Evolutionary conservation across 371 early-diverging fungal species (phyloP).

Genomic region (Mucor piriformis): DNA sequence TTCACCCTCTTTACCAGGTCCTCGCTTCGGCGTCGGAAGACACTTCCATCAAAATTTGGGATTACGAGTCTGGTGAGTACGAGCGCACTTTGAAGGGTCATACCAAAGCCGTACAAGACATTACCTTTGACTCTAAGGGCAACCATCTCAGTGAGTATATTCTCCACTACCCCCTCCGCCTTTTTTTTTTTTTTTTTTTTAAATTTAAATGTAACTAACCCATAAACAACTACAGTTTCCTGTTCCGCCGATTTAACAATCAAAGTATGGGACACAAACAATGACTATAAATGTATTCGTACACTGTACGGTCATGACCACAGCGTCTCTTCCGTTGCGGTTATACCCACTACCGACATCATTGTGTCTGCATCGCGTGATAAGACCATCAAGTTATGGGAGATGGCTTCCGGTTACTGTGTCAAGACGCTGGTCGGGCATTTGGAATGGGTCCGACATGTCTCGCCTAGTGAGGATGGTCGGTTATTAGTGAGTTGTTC

Average conservation of each 20-base stretch:
- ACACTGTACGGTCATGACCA: conserved; percentile 94
- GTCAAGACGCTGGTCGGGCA: conserved; percentile 79
- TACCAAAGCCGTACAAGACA: conserved; percentile 88
- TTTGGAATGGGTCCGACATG: conserved; percentile 86
- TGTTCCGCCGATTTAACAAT: conserved; percentile 90
- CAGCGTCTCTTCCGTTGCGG: conserved; percentile 80
- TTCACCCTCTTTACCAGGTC: conserved; percentile 87
- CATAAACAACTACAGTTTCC: conserved; percentile 57
- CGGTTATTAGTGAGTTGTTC: conserved; percentile 74
- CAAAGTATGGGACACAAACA: conserved; percentile 87
- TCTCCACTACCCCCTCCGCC: too few relatives aligned
- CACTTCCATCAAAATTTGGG: conserved; percentile 89
- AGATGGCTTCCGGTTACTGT: conserved; percentile 83
- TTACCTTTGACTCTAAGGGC: conserved; percentile 84
- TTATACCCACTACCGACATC: conserved; percentile 75
- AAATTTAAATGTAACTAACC: too few relatives aligned
- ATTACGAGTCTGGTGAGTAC: conserved; percentile 87
- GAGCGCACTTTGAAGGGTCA: conserved; percentile 92
- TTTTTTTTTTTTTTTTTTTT: conserved; percentile 4
- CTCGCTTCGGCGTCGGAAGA: conserved; percentile 91
- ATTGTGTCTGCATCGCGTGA: conserved; percentile 88
- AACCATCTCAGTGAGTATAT: conserved; percentile 66
- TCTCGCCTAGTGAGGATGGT: conserved; percentile 73
- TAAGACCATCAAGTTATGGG: conserved; percentile 90
- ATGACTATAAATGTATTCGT: conserved; percentile 83